These are phyloP conservation scores for Paraphaeosphaeria sporulosa DNA, from an alignment of 2,329 filamentous ascomycete species.

Conservation along the genomic window DNA sequence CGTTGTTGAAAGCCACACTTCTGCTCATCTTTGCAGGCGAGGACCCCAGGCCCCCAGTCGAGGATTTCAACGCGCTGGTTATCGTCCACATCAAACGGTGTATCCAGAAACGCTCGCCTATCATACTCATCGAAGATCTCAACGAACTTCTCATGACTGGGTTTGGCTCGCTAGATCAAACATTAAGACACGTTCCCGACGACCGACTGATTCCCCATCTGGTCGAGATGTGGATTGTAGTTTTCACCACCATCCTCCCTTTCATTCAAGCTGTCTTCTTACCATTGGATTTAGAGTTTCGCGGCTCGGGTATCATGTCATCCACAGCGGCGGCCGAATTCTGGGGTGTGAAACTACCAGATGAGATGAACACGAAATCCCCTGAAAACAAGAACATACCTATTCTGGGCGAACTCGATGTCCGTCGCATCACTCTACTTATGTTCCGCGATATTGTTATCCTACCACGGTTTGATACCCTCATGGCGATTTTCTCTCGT, in stretches of 20 bases:
- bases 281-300: slow-evolving; percentile 91
- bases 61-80: slow-evolving; percentile 85
- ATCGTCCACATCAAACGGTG: slow-evolving; percentile 79
- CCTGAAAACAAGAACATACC: slow-evolving; percentile 52
- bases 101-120: slow-evolving; percentile 74
- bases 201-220: slow-evolving; percentile 88
- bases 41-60: slow-evolving; percentile 78
- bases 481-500: slow-evolving; percentile 90
- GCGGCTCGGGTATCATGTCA: slow-evolving; percentile 83
- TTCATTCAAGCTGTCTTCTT: slow-evolving; percentile 96
- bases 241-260: slow-evolving; percentile 87
- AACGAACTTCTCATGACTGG: slow-evolving; percentile 79
- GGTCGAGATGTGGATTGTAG: slow-evolving; percentile 92
- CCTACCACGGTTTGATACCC: slow-evolving; percentile 83
- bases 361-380: slow-evolving; percentile 57
- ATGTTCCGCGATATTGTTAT: slow-evolving; percentile 90
- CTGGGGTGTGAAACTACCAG: slow-evolving; percentile 74
- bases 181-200: slow-evolving; percentile 78
- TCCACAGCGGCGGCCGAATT: slow-evolving; percentile 84
- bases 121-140: slow-evolving; percentile 77
- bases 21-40: slow-evolving; percentile 83
- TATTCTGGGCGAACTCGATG: slow-evolving; percentile 71
- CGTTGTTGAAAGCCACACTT: slow-evolving; percentile 77
- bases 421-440: slow-evolving; percentile 86
- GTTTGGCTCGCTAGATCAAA: slow-evolving; percentile 85